Evolutionary conservation across 441 rosid genomes (phyloP), one percentile per base, ranked within the genome.

Genomic region (Gossypium laxum): DNA sequence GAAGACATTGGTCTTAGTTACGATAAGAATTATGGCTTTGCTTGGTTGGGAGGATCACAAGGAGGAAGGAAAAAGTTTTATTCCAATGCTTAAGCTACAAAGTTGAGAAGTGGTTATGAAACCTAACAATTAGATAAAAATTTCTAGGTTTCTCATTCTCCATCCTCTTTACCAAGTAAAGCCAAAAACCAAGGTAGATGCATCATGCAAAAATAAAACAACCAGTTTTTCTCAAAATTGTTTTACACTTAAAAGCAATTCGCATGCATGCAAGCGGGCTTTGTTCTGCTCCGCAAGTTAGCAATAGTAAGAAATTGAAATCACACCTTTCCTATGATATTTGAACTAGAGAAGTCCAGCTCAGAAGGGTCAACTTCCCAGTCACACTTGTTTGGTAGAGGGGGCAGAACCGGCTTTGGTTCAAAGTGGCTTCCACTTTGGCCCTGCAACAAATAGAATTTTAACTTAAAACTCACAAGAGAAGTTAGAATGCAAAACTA

Each of bases 301-400:
- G 24, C 34, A 57, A 67, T 21, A 43, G 2, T 8, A 22, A 48
- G 70, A 47, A 67, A 73, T 19, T 50, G 52, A 59, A 26, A 67
- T 24, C 79, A 72, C 68, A 91, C 99, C 98, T 92, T 94, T 74
- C 99, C 98, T 64, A 90, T 91, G 73, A 82, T 85, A 1, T 77
- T 54, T 0, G 92, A 86, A 75, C 79, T 89, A 7, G 96, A 86
- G 80, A 93, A 93, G 78, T 91, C 96, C 34, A 93, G 85, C 86
- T 93, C 98, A 34, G 93, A 76, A n/a, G 97, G 98, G 41, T 93
- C 98, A 68, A 93, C 83, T 88, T 93, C 98, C 98, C 98, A 90
- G 76, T 93, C 97, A 87, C 97, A 91, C 80, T 93, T 93, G 78
- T 94, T 94, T 14, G 99, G 90, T 67, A 85, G 82, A 38, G 99